Conservation (phyloP, 352 stramenopile genomes). For the Elongisporangium anandrum region DNA sequence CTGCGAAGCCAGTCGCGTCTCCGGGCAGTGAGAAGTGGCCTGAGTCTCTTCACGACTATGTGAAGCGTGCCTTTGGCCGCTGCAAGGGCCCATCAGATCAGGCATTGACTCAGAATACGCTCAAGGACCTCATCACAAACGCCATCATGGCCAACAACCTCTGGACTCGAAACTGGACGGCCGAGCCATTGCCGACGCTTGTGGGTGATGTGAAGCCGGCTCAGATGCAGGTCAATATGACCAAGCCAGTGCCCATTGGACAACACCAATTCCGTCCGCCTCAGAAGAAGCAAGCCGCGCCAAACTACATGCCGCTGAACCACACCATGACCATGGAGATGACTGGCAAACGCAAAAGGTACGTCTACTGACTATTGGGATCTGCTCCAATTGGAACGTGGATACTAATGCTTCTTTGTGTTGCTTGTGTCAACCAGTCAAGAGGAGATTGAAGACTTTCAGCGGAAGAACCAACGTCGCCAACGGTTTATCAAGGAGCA, state of each 20-base stretch:
- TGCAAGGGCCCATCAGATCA: constrained; percentile 78
- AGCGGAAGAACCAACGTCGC: constrained; percentile 70
- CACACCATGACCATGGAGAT: constrained; percentile 25
- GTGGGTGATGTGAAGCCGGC: constrained; percentile 35
- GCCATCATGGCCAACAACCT: constrained; percentile 81
- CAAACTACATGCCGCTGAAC: constrained; percentile 49
- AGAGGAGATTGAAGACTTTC: constrained; percentile 35
- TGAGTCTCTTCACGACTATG: constrained; percentile 78
- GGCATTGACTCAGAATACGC: constrained; percentile 61
- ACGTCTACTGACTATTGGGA: constrained; percentile 10
- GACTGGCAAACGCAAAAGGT: constrained; percentile 72
- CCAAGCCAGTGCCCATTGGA: constrained; percentile 4
- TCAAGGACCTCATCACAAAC: constrained; percentile 83
- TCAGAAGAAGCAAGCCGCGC: constrained; percentile 15
- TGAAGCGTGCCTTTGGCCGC: constrained; percentile 79
- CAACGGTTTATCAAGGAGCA: constrained; percentile 79
- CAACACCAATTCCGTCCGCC: constrained; percentile 6
- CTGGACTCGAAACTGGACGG: constrained; percentile 83
- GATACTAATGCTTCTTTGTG: constrained; percentile 1
- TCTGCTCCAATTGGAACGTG: background rate
- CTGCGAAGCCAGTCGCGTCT: constrained; percentile 8
- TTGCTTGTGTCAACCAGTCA: constrained; percentile 5
- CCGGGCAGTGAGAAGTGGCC: constrained; percentile 71
- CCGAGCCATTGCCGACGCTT: constrained; percentile 66
- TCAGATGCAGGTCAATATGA: constrained; percentile 11